Evolutionary conservation across 306 rosid genomes (phyloP), one percentile per base, ranked within the genome.

Genomic region (Vigna hirtella): DNA sequence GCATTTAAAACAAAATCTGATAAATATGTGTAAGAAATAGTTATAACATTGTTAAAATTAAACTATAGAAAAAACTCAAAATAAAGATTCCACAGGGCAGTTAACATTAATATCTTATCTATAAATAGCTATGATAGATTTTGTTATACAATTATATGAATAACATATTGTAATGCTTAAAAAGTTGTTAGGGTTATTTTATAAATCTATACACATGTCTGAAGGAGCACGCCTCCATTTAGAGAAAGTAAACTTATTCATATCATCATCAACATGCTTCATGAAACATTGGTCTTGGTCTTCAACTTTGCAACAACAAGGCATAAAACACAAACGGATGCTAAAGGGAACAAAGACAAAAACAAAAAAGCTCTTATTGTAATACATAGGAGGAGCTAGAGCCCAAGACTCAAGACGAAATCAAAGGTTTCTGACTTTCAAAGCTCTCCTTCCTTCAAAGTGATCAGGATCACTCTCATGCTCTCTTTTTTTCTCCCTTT

Each of bases 381-480:
- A 30, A 6, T 43, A 63, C 53, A 80, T 20, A 51, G 2, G 0
- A 61, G 52, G 8, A 45, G 28, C 26, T 18, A 22, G 38, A 15
- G 20, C 3, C 2, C 11, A 38, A 38, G 1, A 6, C 17, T 13
- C 5, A 55, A 40, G 64, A 61, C 63, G 71, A 24, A 51, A 72
- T 82, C 64, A 81, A 56, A 77, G 43, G 5, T 38, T 32, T 63
- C 74, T 12, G 15, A 56, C 16, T 67, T 64, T 84, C 73, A 83
- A 49, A 70, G 51, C 66, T 59, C 65, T 64, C 56, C 79, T 83
- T 70, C 87, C 87, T 28, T 78, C 82, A 30, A 30, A 30, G 32
- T 28, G 24, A 2, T 38, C n/a, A 47, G 9, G 6, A 52, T 42
- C 52, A 18, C 53, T 14, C 1, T 45, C 77, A 22, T n/a, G 42